These are phyloP conservation scores for Miamiensis avidus DNA, from an alignment of 169 alveolate genomes.

Conservation along the genomic window DNA sequence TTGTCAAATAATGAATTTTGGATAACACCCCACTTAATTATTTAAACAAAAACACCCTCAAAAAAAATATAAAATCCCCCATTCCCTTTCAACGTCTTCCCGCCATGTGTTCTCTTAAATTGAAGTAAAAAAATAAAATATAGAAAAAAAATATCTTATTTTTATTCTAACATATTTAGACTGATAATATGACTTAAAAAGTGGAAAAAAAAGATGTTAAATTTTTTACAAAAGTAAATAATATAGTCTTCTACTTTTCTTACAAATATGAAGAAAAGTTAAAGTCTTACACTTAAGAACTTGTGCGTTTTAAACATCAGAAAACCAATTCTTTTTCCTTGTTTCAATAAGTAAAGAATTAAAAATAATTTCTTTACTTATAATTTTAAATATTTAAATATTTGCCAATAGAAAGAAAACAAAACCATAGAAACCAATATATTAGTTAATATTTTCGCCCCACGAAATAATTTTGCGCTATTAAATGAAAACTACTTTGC, in stretches of 20 bases:
- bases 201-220: conserved; percentile 7
- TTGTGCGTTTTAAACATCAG: background rate
- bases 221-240: background rate
- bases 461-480: background rate
- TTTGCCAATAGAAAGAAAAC: background rate
- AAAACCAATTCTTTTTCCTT: too few relatives aligned
- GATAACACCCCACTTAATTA: conserved; percentile 9
- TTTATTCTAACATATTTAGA: background rate
- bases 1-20: background rate
- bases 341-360: too few relatives aligned
- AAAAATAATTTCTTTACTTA: too few relatives aligned
- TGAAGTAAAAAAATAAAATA: background rate
- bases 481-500: background rate
- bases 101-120: background rate
- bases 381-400: too few relatives aligned
- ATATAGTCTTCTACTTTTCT: background rate
- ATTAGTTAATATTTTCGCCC: background rate
- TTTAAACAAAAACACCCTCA: background rate
- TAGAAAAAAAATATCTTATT: background rate
- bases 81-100: background rate
- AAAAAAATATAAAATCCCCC: too few relatives aligned
- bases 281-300: background rate
- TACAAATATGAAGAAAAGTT: background rate
- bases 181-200: background rate
- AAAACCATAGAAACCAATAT: background rate